Percentiles rank a stretch among this genome's conserved stretches.
Conservation (phyloP, 164 flowering plant genomes). For the Sedum album region DNA sequence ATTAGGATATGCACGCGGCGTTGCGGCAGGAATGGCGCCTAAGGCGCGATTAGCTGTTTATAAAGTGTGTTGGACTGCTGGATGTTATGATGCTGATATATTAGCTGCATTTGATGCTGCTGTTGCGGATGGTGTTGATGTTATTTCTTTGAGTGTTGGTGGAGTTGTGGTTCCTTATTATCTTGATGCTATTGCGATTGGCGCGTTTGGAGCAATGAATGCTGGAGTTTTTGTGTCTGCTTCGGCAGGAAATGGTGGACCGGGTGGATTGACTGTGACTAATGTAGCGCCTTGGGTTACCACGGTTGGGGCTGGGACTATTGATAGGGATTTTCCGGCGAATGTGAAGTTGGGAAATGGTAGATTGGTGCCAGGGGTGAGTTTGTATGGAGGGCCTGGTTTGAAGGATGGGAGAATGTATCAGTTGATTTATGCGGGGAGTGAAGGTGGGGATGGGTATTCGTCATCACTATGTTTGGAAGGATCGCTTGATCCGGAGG, state of each 20-base stretch:
- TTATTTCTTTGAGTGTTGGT: slow-evolving; percentile 76
- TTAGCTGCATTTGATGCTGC: slow-evolving; percentile 85
- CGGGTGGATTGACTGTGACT: slow-evolving; percentile 75
- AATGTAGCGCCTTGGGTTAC: slow-evolving; percentile 96
- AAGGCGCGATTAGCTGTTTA: slow-evolving; percentile 86
- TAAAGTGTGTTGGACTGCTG: slow-evolving; percentile 85
- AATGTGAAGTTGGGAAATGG: slow-evolving; percentile 75
- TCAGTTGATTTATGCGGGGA: slow-evolving; percentile 72
- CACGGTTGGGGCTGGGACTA: slow-evolving; percentile 83
- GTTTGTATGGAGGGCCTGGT: slow-evolving; percentile 72
- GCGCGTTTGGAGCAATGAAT: slow-evolving; percentile 61
- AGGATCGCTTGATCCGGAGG: slow-evolving; percentile 55
- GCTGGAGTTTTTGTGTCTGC: slow-evolving; percentile 82
- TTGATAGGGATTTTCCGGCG: slow-evolving; percentile 85
- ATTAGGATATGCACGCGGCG: slow-evolving; percentile 78
- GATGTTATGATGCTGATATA: slow-evolving; percentile 90
- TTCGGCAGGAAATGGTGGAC: slow-evolving; percentile 93
- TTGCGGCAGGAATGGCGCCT: slow-evolving; percentile 96
- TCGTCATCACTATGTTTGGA: slow-evolving; percentile 80
- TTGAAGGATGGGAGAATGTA: slow-evolving; percentile 37
- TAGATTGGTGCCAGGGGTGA: slow-evolving; percentile 41
- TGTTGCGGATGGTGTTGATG: slow-evolving; percentile 81
- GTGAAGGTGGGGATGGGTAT: slow-evolving; percentile 65
- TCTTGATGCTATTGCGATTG: slow-evolving; percentile 78
- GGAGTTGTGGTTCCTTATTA: slow-evolving; percentile 85